Percentiles rank a stretch among this genome's conserved stretches.
Evolutionary conservation across 2,329 filamentous ascomycete genomes (phyloP).

Genomic region (Trichophyton mentagrophytes): DNA sequence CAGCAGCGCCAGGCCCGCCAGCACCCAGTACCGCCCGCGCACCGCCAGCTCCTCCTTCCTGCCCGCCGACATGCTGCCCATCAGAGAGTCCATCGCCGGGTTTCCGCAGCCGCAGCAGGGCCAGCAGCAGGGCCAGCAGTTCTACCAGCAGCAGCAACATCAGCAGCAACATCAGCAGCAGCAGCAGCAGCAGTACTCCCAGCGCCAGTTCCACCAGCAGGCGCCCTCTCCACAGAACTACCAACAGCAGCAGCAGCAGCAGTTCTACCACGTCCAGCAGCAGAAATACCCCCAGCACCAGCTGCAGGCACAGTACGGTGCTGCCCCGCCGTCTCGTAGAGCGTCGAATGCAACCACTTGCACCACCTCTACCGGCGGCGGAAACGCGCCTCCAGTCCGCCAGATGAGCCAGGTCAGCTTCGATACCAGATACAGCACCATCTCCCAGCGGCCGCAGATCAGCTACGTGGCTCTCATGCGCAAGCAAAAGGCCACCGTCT

Average conservation of each 20-base stretch:
- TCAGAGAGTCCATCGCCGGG: constrained; percentile 6
- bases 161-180: no score
- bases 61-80: constrained; percentile 10
- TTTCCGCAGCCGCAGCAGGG: constrained; percentile 7
- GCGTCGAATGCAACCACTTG: constrained; percentile 31
- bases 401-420: constrained; percentile 19
- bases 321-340: constrained; percentile 18
- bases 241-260: constrained; percentile 4
- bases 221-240: background rate
- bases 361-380: constrained; percentile 28
- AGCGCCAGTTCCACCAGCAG: constrained; percentile 1
- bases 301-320: background rate
- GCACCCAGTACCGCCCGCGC: constrained; percentile 11
- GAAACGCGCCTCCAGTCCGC: constrained; percentile 12
- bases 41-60: constrained; percentile 11
- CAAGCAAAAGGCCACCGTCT: constrained; percentile 94
- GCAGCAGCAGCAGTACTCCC: no score
- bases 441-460: constrained; percentile 59
- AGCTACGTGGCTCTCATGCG: constrained; percentile 92
- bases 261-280: background rate
- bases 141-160: no score
- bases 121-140: no score
- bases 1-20: background rate
- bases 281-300: constrained; percentile 4
- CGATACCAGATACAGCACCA: constrained; percentile 57